Evolutionary conservation across 163 green algal species (phyloP), one percentile per base, ranked within the genome.

Genomic region (Chloromonas sp.): DNA sequence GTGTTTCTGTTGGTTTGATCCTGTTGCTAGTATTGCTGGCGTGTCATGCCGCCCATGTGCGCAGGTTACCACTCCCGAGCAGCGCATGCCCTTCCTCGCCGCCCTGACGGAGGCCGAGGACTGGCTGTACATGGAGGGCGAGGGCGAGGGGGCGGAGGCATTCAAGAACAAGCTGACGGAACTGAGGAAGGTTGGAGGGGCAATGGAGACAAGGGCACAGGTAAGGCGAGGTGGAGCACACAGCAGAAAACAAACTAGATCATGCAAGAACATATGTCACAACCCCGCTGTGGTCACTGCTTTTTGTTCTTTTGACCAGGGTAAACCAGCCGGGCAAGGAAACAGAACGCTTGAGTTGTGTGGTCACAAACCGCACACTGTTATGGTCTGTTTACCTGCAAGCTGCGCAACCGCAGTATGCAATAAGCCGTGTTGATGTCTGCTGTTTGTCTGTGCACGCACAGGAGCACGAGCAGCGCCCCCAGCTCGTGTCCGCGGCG

Each of bases 51-150:
- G 66, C 66, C 66, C 71, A 79, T 14, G 5, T 2, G 2, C 84
- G 14, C 82, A 92, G 79, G 95, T 98, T 60, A 97, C 91, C 62
- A 98, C 91, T 0, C 92, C 95, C 80, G 93, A 94, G 82, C 86
- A 95, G 91, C 92, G 96, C 14, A 82, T 92, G 3, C 71, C 84
- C 3, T 95, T 98, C 83, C 70, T 79, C 1, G 82, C 74, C 14
- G 74, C 89, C 82, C 92, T 99, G 14, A 94, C 74, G 71, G 92
- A 94, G 1, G 92, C 90, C 1, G 97, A 99, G 92, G 97, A 99
- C 85, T 99, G 97, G 97, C 90, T 99, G 86, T 99, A 99, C 86
- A 91, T 90, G 60, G 96, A 98, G 74, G 95, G 94, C 58, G 95
- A 95, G 61, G 83, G 88, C 2, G 93, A 94, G 88, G 84, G 71